Evolutionary conservation across 2,329 filamentous ascomycete species (phyloP).

Genomic region (Aspergillus neoniger): DNA sequence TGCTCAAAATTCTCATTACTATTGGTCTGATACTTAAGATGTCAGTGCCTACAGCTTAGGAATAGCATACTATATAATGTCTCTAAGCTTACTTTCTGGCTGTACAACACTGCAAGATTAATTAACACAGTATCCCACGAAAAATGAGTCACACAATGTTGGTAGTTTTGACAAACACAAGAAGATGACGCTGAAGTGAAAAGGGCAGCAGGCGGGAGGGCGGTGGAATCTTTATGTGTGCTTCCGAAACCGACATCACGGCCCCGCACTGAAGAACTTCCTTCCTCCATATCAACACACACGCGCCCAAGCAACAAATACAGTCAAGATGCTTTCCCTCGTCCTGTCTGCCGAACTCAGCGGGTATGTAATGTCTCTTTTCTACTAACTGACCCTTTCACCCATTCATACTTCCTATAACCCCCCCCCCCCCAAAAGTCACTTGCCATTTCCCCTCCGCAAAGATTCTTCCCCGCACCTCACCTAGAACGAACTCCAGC

Average conservation of each 20-base stretch:
- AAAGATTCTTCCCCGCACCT: conserved; percentile 20
- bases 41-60: no score
- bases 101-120: no score
- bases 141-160: no score
- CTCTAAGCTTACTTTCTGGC: no score
- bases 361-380: conserved; percentile 33
- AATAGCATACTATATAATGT: no score
- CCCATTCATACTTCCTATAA: background rate
- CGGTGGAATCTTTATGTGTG: background rate
- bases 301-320: background rate
- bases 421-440: background rate
- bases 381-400: background rate
- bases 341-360: conserved; percentile 40
- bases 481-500: background rate
- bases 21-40: no score
- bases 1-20: no score
- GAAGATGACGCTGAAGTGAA: background rate
- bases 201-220: background rate
- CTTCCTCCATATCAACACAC: conserved; percentile 1
- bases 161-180: no score
- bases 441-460: background rate
- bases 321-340: conserved; percentile 42
- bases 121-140: no score
- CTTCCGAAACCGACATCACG: conserved; percentile 4
- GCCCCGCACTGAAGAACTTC: conserved; percentile 17